Percentiles rank a stretch among this genome's conserved stretches.
phyloP scores from a whole-genome alignment of 257 asterid species.

The Nicotiana paniculata region DNA sequence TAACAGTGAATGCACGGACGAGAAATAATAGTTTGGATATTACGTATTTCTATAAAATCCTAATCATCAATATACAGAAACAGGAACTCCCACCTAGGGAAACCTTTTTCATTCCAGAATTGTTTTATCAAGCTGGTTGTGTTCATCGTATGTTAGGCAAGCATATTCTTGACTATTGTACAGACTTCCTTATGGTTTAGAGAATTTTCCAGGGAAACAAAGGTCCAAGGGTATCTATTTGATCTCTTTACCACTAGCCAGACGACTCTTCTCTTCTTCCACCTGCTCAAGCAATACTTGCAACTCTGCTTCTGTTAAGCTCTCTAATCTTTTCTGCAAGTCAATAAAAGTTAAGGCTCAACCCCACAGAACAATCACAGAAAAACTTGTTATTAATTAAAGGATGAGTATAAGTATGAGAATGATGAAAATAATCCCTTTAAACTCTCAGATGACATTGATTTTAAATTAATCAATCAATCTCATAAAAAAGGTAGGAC shows the following conservation, averaged over 20 bases:
- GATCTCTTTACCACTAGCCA: constrained; percentile 42
- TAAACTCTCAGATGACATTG: neutral
- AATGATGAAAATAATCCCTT: neutral
- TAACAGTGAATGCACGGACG: neutral
- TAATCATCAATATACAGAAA: neutral
- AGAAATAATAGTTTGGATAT: neutral
- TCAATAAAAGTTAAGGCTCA: neutral
- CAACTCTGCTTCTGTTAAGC: constrained; percentile 86
- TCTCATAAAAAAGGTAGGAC: neutral
- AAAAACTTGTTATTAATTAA: neutral
- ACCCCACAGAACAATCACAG: neutral
- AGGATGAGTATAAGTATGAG: neutral
- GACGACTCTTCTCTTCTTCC: constrained; percentile 78
- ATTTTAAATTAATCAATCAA: neutral
- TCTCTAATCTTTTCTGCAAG: constrained; percentile 82
- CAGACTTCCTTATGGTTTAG: neutral
- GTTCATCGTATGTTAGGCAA: neutral
- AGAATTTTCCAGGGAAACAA: neutral
- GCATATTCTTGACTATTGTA: neutral
- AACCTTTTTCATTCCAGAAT: neutral
- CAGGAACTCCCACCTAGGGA: constrained; percentile 2
- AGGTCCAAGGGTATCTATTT: constrained; percentile 16
- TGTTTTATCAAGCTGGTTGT: neutral
- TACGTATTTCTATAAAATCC: neutral
- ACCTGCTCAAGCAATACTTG: constrained; percentile 75